A percentile compares a stretch with the other conserved stretches of the same genome.
Conservation (phyloP, 2,329 filamentous ascomycete species). For the Aspergillus sp. region DNA sequence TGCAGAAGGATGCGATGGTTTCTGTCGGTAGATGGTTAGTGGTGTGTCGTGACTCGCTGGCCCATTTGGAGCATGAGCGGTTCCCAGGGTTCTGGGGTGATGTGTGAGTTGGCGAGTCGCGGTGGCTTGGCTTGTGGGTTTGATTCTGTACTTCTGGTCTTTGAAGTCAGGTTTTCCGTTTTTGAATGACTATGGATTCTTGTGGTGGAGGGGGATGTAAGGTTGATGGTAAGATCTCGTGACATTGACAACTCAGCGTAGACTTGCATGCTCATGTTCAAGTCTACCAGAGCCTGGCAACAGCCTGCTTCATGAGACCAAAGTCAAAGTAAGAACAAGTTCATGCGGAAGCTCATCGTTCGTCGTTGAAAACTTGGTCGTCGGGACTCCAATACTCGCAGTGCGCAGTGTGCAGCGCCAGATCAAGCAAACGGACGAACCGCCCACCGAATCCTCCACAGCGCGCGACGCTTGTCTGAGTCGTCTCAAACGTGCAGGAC, state of each 20-base stretch:
- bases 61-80: no score
- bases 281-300: neutral
- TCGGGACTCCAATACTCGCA: neutral
- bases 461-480: neutral
- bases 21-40: neutral
- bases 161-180: neutral
- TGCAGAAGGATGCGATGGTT: neutral
- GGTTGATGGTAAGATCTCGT: neutral
- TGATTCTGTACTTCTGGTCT: neutral
- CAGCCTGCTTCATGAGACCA: neutral
- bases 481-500: conserved; percentile 1
- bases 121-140: neutral
- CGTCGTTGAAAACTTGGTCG: neutral
- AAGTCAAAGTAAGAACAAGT: conserved; percentile 3
- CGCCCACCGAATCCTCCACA: neutral
- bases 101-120: neutral
- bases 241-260: neutral
- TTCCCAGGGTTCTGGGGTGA: neutral
- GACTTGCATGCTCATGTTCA: neutral
- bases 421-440: conserved; percentile 4
- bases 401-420: neutral
- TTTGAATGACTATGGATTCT: neutral
- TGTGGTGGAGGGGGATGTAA: neutral
- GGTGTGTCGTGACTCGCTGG: neutral
- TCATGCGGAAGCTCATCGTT: neutral